A percentile compares a stretch with the other conserved stretches of the same genome.
phyloP scores from a whole-genome alignment of 345 rosid genomes.

The Gossypium stocksii region DNA sequence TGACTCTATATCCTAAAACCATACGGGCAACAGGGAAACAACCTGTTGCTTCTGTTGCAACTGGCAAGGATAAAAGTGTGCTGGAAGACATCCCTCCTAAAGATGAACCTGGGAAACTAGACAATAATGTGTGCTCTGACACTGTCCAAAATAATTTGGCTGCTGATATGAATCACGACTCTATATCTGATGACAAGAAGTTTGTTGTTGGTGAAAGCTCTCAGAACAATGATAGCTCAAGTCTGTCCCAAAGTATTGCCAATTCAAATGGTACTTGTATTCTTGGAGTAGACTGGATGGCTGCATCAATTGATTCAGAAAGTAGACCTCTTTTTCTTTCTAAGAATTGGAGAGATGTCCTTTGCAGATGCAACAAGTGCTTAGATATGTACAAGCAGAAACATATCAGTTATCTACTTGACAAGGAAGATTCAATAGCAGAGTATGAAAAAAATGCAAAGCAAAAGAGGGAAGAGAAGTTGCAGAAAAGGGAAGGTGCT shows the following conservation, averaged over 20 bases:
- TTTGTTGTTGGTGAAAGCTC: conserved; percentile 44
- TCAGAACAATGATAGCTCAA: conserved; percentile 26
- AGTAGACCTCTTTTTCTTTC: conserved; percentile 68
- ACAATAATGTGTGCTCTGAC: conserved; percentile 25
- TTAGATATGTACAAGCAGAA: conserved; percentile 55
- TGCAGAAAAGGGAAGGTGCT: conserved; percentile 76
- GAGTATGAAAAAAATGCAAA: conserved; percentile 89
- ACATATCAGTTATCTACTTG: conserved; percentile 58
- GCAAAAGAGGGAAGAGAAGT: conserved; percentile 82
- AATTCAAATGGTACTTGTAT: conserved; percentile 31
- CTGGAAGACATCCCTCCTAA: conserved; percentile 33
- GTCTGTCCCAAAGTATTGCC: conserved; percentile 18
- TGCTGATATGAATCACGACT: conserved; percentile 19
- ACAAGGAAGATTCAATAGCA: conserved; percentile 75
- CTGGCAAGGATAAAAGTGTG: conserved; percentile 48
- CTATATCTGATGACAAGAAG: conserved; percentile 25
- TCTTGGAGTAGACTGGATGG: conserved; percentile 31
- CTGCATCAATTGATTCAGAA: conserved; percentile 28
- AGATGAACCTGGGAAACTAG: conserved; percentile 37
- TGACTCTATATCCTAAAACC: conserved; percentile 54
- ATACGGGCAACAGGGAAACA: conserved; percentile 47
- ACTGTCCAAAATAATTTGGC: conserved; percentile 13
- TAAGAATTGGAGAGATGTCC: conserved; percentile 76
- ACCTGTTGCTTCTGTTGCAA: conserved; percentile 21
- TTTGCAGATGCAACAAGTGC: conserved; percentile 80